phyloP scores from a whole-genome alignment of 345 rosid genomes.

The Excoecaria agallocha region DNA sequence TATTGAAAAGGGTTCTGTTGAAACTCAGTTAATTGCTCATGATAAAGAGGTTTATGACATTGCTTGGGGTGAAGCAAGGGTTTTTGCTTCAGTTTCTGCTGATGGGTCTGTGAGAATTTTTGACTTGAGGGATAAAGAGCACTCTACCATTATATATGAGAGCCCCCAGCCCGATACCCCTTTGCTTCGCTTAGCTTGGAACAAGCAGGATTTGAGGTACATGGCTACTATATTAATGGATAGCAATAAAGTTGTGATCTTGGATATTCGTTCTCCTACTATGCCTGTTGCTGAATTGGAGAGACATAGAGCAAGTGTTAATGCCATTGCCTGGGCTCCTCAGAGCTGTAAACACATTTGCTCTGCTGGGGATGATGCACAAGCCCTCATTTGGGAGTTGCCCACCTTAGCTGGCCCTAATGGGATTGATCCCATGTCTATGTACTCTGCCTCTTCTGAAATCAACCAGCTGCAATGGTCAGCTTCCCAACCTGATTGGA shows the following conservation, averaged over 20 bases:
- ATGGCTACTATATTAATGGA: constrained; percentile 89
- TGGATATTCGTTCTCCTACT: constrained; percentile 69
- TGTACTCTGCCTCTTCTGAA: constrained; percentile 79
- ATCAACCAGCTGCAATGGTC: constrained; percentile 97
- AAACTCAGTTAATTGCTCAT: constrained; percentile 86
- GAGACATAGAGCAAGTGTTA: constrained; percentile 64
- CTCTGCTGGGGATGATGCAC: constrained; percentile 82
- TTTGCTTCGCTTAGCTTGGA: constrained; percentile 70
- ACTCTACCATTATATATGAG: constrained; percentile 70
- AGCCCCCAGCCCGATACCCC: constrained; percentile 78
- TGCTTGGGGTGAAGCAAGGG: constrained; percentile 82
- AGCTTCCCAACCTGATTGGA: constrained; percentile 80
- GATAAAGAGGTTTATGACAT: constrained; percentile 84
- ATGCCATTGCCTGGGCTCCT: constrained; percentile 81
- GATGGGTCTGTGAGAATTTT: constrained; percentile 78
- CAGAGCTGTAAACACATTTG: constrained; percentile 78
- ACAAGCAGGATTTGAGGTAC: constrained; percentile 73
- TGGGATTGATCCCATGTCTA: constrained; percentile 88
- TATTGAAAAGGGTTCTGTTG: constrained; percentile 68
- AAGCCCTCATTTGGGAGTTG: constrained; percentile 87
- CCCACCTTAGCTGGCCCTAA: constrained; percentile 91
- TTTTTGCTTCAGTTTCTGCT: constrained; percentile 73
- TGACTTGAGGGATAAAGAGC: constrained; percentile 74
- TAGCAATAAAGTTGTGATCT: constrained; percentile 69
- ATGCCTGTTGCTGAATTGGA: constrained; percentile 77